Conservation (phyloP, 106 monocot species). For the Hemerocallis citrina region DNA sequence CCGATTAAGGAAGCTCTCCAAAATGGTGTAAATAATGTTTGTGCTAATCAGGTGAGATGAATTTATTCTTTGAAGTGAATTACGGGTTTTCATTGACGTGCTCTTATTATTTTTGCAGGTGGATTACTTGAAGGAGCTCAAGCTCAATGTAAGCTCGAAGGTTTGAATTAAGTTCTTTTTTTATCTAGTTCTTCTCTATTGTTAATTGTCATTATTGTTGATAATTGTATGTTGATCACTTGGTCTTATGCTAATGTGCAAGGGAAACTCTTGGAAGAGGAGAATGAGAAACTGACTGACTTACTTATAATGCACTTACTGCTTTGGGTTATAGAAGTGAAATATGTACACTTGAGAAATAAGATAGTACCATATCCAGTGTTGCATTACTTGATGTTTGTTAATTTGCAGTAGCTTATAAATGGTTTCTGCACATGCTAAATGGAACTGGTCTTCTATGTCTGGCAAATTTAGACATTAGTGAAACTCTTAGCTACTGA, state of each 20-base stretch:
- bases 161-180: background rate
- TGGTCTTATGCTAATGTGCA: conserved; percentile 9
- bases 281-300: conserved; percentile 50
- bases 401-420: no score
- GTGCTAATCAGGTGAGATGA: conserved; percentile 37
- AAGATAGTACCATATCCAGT: no score
- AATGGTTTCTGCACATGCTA: no score
- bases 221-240: background rate
- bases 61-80: background rate
- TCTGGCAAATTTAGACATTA: no score
- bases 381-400: no score
- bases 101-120: conserved; percentile 27
- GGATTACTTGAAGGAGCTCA: conserved; percentile 38
- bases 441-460: no score
- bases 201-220: background rate
- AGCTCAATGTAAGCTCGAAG: conserved; percentile 41
- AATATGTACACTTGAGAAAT: no score
- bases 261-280: conserved; percentile 50
- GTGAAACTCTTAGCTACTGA: no score
- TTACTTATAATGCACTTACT: conserved; percentile 30
- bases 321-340: no score
- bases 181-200: background rate
- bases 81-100: background rate
- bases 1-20: conserved; percentile 60
- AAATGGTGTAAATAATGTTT: conserved; percentile 28